A percentile compares a stretch with the other conserved stretches of the same genome.
Evolutionary conservation across 495 filamentous ascomycete species (phyloP).

Genomic region (Penicillium silybi): DNA sequence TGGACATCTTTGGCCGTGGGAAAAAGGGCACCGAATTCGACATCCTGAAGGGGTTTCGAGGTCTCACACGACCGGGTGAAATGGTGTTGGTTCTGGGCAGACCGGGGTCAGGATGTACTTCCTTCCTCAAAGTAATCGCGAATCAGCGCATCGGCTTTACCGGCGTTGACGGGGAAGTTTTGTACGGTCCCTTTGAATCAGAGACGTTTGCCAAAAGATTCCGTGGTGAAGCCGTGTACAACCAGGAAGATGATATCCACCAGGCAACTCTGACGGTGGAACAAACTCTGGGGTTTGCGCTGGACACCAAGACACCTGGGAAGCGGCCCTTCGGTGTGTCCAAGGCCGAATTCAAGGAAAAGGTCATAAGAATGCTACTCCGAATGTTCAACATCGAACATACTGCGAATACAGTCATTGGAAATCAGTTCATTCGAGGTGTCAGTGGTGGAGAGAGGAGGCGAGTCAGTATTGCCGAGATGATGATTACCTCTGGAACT

Average conservation of each 20-base stretch:
- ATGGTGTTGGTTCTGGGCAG: constrained; percentile 88
- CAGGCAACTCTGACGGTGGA: constrained; percentile 77
- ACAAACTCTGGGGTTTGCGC: constrained; percentile 77
- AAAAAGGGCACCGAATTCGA: constrained; percentile 63
- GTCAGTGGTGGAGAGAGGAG: constrained; percentile 81
- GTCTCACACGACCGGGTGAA: constrained; percentile 70
- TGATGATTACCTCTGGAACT: constrained; percentile 67
- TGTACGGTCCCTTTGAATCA: constrained; percentile 69
- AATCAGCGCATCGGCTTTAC: constrained; percentile 82
- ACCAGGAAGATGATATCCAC: constrained; percentile 79
- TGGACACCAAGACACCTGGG: constrained; percentile 75
- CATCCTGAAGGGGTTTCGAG: constrained; percentile 52
- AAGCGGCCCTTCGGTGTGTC: constrained; percentile 64
- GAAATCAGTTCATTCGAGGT: constrained; percentile 75
- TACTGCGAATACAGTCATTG: constrained; percentile 75
- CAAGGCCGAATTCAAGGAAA: constrained; percentile 65
- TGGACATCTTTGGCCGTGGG: constrained; percentile 54
- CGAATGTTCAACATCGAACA: constrained; percentile 89
- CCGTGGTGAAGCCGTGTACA: constrained; percentile 82
- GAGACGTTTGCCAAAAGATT: constrained; percentile 60
- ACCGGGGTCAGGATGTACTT: constrained; percentile 83
- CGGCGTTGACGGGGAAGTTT: constrained; percentile 68
- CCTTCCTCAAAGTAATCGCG: constrained; percentile 79
- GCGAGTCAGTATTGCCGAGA: constrained; percentile 50
- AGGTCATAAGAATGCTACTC: constrained; percentile 64